A percentile compares a stretch with the other conserved stretches of the same genome.
Evolutionary conservation across 176 grass and related monocot genomes (phyloP).

Genomic region (Aegilops bicornis): DNA sequence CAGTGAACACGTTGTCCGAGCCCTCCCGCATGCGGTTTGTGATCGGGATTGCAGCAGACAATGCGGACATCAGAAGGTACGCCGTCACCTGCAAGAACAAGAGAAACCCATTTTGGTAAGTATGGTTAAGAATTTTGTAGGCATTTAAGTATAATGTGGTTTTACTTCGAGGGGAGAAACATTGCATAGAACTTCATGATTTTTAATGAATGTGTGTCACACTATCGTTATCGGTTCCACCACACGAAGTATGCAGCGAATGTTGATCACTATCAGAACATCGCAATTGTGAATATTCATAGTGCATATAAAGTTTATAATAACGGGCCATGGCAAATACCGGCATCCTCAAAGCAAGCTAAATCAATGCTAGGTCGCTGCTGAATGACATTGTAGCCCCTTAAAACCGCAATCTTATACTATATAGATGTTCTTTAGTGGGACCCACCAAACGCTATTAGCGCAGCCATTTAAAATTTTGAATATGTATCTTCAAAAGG

Average conservation of each 20-base stretch:
- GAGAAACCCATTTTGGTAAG: neutral
- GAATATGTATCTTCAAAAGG: neutral
- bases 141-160: neutral
- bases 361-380: no score
- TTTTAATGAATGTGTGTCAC: neutral
- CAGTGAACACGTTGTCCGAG: conserved; percentile 67
- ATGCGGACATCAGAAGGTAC: conserved; percentile 80
- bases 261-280: neutral
- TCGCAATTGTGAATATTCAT: neutral
- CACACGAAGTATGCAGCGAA: neutral
- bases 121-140: neutral
- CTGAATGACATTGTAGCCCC: no score
- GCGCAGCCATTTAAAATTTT: no score
- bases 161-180: neutral
- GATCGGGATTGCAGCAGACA: conserved; percentile 76
- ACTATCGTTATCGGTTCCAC: neutral
- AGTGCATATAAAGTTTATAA: no score
- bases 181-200: neutral
- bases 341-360: no score
- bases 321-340: no score
- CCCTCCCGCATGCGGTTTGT: conserved; percentile 82
- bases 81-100: conserved; percentile 52
- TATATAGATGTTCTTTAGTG: no score
- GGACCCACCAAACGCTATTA: no score
- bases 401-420: no score